A percentile compares a stretch with the other conserved stretches of the same genome.
Evolutionary conservation across 768 basidiomycete species (phyloP).

Genomic region (Trametes elegans): DNA sequence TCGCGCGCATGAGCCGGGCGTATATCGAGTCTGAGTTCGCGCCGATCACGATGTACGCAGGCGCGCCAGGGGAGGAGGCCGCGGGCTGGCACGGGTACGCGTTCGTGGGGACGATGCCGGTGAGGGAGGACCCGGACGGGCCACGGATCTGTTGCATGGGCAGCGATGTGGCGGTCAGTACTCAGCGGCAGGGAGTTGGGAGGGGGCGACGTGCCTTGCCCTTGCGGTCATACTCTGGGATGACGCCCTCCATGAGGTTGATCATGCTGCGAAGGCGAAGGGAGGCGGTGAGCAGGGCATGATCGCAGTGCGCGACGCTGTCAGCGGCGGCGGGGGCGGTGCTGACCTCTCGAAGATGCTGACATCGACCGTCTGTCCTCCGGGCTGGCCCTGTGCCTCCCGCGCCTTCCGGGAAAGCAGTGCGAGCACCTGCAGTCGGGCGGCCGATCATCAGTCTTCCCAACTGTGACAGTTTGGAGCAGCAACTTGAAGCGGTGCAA

Average conservation of each 20-base stretch:
- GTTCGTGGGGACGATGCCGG: constrained; percentile 74
- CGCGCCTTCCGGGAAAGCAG: constrained; percentile 47
- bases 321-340: too few species aligned
- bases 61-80: constrained; percentile 36
- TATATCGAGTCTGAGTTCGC: constrained; percentile 73
- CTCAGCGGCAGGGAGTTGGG: neutral
- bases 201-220: constrained; percentile 45
- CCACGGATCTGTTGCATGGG: constrained; percentile 49
- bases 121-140: constrained; percentile 72
- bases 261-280: constrained; percentile 55
- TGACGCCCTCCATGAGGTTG: constrained; percentile 75
- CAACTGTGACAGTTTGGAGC: too few species aligned
- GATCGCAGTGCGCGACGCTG: too few species aligned
- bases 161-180: neutral
- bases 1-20: constrained; percentile 59
- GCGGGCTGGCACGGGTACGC: constrained; percentile 66
- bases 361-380: constrained; percentile 64
- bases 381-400: constrained; percentile 27
- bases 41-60: constrained; percentile 66
- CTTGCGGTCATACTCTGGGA: constrained; percentile 73
- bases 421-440: constrained; percentile 49
- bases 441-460: neutral
- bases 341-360: constrained; percentile 69
- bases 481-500: neutral
- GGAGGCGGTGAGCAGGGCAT: too few species aligned